phyloP scores from a whole-genome alignment of 257 asterid genomes.

The Solanum pennellii region DNA sequence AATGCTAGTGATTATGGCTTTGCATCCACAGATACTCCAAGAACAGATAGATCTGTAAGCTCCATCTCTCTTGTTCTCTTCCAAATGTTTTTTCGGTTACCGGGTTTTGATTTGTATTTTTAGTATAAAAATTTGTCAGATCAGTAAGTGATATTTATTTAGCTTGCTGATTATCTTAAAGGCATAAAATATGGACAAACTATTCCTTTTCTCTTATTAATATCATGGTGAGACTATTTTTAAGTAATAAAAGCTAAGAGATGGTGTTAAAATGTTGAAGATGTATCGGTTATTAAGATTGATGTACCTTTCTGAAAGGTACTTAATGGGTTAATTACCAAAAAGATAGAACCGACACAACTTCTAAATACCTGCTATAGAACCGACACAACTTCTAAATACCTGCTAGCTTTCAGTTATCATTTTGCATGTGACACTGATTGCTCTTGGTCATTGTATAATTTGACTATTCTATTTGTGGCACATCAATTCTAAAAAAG shows the following conservation, averaged over 20 bases:
- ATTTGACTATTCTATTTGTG: neutral
- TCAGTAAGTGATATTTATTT: neutral
- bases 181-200: neutral
- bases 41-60: slow-evolving; percentile 93
- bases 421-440: neutral
- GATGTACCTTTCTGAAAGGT: neutral
- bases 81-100: neutral
- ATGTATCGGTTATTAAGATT: neutral
- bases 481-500: neutral
- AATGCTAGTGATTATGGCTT: slow-evolving; percentile 72
- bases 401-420: neutral
- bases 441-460: neutral
- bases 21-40: slow-evolving; percentile 89
- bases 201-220: neutral
- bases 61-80: neutral
- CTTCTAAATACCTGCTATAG: neutral
- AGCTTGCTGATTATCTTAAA: neutral
- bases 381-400: neutral
- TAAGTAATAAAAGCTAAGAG: neutral
- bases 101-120: neutral
- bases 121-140: neutral
- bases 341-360: neutral
- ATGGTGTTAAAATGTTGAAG: neutral
- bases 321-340: neutral
- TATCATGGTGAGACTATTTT: neutral